phyloP scores from a whole-genome alignment of 345 rosid species.

The Acer campestre region DNA sequence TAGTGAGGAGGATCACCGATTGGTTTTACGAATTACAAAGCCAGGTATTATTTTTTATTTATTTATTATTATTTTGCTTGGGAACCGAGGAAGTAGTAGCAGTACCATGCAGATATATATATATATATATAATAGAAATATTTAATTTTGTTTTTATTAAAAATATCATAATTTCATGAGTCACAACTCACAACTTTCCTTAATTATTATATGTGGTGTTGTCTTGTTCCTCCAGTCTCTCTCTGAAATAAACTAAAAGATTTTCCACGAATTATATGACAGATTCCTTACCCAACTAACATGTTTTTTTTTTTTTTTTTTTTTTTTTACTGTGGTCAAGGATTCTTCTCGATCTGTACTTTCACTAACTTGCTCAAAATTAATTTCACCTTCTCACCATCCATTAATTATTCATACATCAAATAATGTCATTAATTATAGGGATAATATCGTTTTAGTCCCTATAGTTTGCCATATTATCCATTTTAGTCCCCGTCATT shows the following conservation, averaged over 20 bases:
- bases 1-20: neutral
- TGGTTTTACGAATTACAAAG: neutral
- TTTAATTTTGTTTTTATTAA: neutral
- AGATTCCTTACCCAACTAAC: slow-evolving; percentile 15
- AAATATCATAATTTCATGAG: neutral
- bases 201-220: neutral
- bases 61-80: neutral
- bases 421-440: neutral
- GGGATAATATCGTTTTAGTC: too few relatives aligned
- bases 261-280: slow-evolving; percentile 11
- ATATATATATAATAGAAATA: neutral
- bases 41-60: neutral
- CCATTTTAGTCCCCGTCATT: too few relatives aligned
- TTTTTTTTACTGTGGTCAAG: neutral
- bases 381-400: neutral
- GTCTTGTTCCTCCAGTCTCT: neutral
- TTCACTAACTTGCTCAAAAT: too few relatives aligned
- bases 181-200: slow-evolving; percentile 13
- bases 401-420: neutral
- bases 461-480: too few relatives aligned
- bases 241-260: slow-evolving; percentile 17
- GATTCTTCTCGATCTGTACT: slow-evolving; percentile 2
- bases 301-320: neutral
- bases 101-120: neutral
- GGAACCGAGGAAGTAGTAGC: slow-evolving; percentile 3